Conservation (phyloP, 768 basidiomycete species). For the Termitomyces sp. region DNA sequence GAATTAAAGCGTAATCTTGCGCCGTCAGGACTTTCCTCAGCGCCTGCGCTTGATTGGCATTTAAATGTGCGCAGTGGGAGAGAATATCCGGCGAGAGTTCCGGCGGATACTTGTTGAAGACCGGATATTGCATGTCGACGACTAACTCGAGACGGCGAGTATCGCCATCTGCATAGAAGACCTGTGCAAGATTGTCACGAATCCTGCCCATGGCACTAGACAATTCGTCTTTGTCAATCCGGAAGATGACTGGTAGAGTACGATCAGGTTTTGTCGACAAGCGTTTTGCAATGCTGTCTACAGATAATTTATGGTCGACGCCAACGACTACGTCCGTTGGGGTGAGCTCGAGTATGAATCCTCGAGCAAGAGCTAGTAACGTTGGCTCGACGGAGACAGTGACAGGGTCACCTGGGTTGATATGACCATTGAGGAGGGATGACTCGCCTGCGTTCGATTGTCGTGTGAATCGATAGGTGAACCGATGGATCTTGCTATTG, state of each 20-base stretch:
- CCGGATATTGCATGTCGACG: conserved; percentile 75
- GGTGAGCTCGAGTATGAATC: conserved; percentile 75
- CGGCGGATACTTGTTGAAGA: conserved; percentile 42
- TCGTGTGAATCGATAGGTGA: conserved; percentile 71
- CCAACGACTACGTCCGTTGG: conserved; percentile 68
- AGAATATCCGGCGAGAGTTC: conserved; percentile 21
- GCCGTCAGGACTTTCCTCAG: conserved; percentile 74
- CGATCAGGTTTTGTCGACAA: conserved; percentile 16
- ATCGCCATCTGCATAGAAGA: conserved; percentile 84
- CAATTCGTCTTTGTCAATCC: conserved; percentile 94
- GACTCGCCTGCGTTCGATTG: conserved; percentile 13
- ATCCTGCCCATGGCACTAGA: conserved; percentile 84
- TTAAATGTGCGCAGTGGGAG: conserved; percentile 44
- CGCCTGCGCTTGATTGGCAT: conserved; percentile 69
- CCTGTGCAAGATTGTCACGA: conserved; percentile 82
- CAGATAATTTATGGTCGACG: conserved; percentile 75
- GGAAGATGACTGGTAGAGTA: conserved; percentile 47
- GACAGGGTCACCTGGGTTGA: conserved; percentile 78
- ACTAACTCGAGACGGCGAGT: conserved; percentile 63
- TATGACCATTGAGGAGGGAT: conserved; percentile 64
- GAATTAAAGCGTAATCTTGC: conserved; percentile 84
- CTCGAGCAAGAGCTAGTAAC: conserved; percentile 79
- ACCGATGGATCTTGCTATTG: conserved; percentile 67
- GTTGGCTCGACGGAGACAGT: conserved; percentile 85
- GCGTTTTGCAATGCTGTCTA: conserved; percentile 42